Base-by-base conservation (phyloP, 192 early-diverging fungal genomes). In the Entophlyctis luteolus region DNA sequence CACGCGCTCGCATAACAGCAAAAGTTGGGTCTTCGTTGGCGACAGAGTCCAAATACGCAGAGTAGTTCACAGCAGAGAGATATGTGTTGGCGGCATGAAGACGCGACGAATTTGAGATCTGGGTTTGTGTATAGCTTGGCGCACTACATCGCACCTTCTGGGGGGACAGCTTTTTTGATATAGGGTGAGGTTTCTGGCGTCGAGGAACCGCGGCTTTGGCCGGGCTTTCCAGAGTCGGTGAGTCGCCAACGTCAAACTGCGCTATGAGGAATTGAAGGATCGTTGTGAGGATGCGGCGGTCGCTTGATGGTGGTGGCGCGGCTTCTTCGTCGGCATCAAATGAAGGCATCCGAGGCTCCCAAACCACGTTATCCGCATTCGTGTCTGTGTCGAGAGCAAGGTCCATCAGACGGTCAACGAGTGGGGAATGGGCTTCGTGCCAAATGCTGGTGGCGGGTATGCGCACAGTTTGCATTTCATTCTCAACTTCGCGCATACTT, bases 351-450 rank as follows among this genome's bases (percentile, higher is more conserved):
- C 42, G 42, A 12, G 14, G 14, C 42, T 16, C 14, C 42, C 20
- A 12, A 12, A 45, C 14, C 42, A 20, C 42, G 42, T 27, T 23
- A n/a, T n/a, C 23, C 49, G 49, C 23, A 8, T 10, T 27, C 8
- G 8, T n/a, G 20, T n/a, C 49, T 23, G 49, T 52, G 20, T 23
- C 42, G 42, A 59, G 58, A 8, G 38, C 58, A 8, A 27, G 23
- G 58, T 45, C 38, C 58, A 45, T 59, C 39, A 59, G 39, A 6
- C 58, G 42, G 58, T 59, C 58, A 14, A 59, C 58, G 8, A 59
- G 58, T 1, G 58, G 37, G 38, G 38, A 23, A 31, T 59, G 58
- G 25, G 25, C 31, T 12, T 36, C 34, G 58, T 45, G 38, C 58
- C 58, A 59, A 10, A 59, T n/a, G 6, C 38, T 46, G 6, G 58